Evolutionary conservation across 2,329 filamentous ascomycete species (phyloP), one percentile per base, ranked within the genome.

Genomic region (Sporothrix curviconia): DNA sequence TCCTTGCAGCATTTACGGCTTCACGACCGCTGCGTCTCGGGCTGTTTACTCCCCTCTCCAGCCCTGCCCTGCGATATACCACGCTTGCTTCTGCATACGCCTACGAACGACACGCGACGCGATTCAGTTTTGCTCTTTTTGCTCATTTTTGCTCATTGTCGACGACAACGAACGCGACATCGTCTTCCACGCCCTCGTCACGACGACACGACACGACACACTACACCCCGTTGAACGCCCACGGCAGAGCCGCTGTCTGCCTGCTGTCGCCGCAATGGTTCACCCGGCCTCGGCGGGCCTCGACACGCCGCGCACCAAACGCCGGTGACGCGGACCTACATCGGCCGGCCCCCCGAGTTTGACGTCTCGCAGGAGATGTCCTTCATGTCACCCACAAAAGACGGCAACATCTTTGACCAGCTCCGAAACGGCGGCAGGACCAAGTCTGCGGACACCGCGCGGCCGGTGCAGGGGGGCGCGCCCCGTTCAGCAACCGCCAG

Each of bases 311-410:
- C 86, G 87, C 69, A 95, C n/a, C 90, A 61, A 88, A 91, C 67
- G 72, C 85, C 64, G 90, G 87, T 68, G 90, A 96, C 79, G 85
- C 84, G n/a, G 72, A 95, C 91, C 64, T 92, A 86, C 71, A 78
- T 95, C 61, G 83, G 74, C 71, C 77, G 84, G 72, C 73, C 81
- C 73, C 75, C 84, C 65, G 86, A 90, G 67, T 84, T 95, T 67
- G 90, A 95, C 66, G 85, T 92, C 64, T 95, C 90, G 54, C 86
- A 91, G 66, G 90, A 95, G 69, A 85, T 89, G 58, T 94, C 92
- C 1, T 96, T 96, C 65, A 83, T 86, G 57, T 91, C 89, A 30
- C 92, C 88, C 24, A 82, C 79, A 28, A 92, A 89, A 71, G 83
- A 86, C 67, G 83, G 85, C 66, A 89, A 94, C 65, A 74, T 96